Conservation (phyloP, 2,329 filamentous ascomycete species). For the Beauveria sp. region DNA sequence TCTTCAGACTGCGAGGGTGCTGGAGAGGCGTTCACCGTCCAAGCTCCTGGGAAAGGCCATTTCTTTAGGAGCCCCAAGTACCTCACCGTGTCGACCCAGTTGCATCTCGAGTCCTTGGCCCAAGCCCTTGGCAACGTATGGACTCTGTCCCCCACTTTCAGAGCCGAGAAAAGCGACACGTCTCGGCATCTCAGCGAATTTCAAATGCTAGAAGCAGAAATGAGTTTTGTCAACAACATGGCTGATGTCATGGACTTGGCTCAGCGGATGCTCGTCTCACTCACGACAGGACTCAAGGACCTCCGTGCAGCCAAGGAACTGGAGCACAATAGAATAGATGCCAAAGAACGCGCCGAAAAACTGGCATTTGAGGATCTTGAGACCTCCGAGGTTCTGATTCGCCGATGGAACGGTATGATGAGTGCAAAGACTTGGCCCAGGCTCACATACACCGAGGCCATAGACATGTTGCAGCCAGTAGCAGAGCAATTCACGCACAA, state of each 20-base stretch:
- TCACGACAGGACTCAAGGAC: slow-evolving; percentile 32
- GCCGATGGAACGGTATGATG: slow-evolving; percentile 66
- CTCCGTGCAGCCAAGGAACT: slow-evolving; percentile 40
- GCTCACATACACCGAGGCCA: slow-evolving; percentile 74
- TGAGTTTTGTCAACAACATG: slow-evolving; percentile 68
- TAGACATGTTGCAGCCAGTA: slow-evolving; percentile 57
- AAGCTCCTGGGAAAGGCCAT: slow-evolving; percentile 31
- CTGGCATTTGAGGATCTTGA: slow-evolving; percentile 36
- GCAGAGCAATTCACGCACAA: slow-evolving; percentile 56
- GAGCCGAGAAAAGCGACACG: slow-evolving; percentile 89
- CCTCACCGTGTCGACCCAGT: slow-evolving; percentile 87
- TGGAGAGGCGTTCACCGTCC: slow-evolving; percentile 80
- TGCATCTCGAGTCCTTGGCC: slow-evolving; percentile 87
- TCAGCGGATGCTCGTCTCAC: slow-evolving; percentile 64
- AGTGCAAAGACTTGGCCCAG: slow-evolving; percentile 57
- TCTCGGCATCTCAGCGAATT: slow-evolving; percentile 93
- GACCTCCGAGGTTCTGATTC: slow-evolving; percentile 41
- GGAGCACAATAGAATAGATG: slow-evolving; percentile 25
- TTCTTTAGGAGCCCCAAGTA: slow-evolving; percentile 92
- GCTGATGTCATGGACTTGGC: slow-evolving; percentile 68
- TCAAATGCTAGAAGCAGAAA: slow-evolving; percentile 95
- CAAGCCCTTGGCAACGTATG: slow-evolving; percentile 87
- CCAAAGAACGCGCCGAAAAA: slow-evolving; percentile 32
- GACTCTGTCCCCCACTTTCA: slow-evolving; percentile 88
- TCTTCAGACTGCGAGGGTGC: slow-evolving; percentile 97